Base-by-base conservation (phyloP, 2,329 filamentous ascomycete genomes). In the Aschersonia sp. region DNA sequence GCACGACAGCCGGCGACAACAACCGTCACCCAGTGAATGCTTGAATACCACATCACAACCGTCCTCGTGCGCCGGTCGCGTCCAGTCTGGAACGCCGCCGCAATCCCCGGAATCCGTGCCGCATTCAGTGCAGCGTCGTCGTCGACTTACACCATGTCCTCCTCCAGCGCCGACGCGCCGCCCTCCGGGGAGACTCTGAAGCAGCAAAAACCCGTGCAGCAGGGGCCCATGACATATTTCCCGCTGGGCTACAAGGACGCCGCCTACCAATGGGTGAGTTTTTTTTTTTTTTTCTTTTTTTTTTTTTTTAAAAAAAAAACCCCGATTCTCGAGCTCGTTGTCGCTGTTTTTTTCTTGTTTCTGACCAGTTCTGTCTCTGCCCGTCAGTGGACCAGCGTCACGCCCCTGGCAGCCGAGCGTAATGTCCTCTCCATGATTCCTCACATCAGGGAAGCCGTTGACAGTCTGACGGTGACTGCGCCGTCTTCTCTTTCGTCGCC, bases 241-340 rank as follows among this genome's bases (percentile, higher is more conserved):
- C 89, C 92, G 2, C 68, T 97, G 29, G 83, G 88, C 45, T 95
- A 95, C 68, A 92, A 89, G 59, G 88, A 95, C 50, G 90, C 87
- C 12, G 87, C 87, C 53, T 83, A 77, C 55, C 90, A 97, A 73
- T 97, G 92, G 87, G 85, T 87, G 66, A 53, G 81, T 47, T 14
- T 35, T 14, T 10, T 30, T 9, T 11, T 12, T 14, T 10, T 32
- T 14, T 14, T 10, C 29, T 14, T 10, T n/a, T 14, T 30, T 12
- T n/a, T n/a, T 14, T 7, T 42, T 30, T 2, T 32, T 30, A 22
- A 37, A 37, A 4, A 8, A 11, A 37, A 37, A 2, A 2, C 7
- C 8, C 12, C 35, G 5, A 22, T 22, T 22, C 4, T 22, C 22
- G 22, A 22, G 22, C 22, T 4, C 22, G 22, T 22, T 22, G 22